A percentile compares a stretch with the other conserved stretches of the same genome.
Conservation (phyloP, 2,329 filamentous ascomycete genomes). For the Sclerotinia sclerotiorum region DNA sequence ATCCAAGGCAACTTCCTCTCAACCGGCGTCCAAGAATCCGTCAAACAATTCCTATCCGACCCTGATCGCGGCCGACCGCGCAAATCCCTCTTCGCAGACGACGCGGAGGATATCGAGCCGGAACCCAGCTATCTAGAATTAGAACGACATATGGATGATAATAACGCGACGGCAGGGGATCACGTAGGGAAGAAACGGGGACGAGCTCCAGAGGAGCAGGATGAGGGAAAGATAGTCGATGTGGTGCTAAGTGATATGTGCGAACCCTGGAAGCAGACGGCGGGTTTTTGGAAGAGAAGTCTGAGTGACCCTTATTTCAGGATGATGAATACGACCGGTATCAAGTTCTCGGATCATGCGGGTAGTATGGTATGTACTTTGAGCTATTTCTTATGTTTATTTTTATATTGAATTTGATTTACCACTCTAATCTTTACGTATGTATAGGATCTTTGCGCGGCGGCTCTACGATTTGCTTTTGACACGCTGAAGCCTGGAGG, state of each 20-base stretch:
- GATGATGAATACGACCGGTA: slow-evolving; percentile 99
- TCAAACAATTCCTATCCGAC: slow-evolving; percentile 72
- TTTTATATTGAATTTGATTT: neutral
- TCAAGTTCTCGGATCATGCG: slow-evolving; percentile 80
- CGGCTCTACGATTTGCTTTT: slow-evolving; percentile 80
- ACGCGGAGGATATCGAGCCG: neutral
- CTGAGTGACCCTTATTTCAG: slow-evolving; percentile 94
- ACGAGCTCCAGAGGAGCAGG: slow-evolving; percentile 42
- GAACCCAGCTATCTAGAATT: slow-evolving; percentile 62
- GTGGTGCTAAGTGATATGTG: slow-evolving; percentile 99
- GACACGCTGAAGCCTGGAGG: slow-evolving; percentile 81
- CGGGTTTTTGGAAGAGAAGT: slow-evolving; percentile 78
- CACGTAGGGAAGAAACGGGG: slow-evolving; percentile 33
- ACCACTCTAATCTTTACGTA: neutral
- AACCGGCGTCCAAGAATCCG: slow-evolving; percentile 68
- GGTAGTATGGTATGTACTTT: slow-evolving; percentile 79
- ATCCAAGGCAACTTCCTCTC: slow-evolving; percentile 94
- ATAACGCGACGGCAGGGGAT: neutral
- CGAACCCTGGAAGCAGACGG: slow-evolving; percentile 85
- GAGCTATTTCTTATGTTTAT: neutral
- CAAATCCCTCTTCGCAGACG: slow-evolving; percentile 27
- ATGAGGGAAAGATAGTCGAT: slow-evolving; percentile 67
- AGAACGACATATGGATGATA: slow-evolving; percentile 50
- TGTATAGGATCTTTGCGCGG: slow-evolving; percentile 80
- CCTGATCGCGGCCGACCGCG: slow-evolving; percentile 57